Evolutionary conservation across 1,284 basidiomycete species (phyloP).

Genomic region (Leccinum ambiguum): DNA sequence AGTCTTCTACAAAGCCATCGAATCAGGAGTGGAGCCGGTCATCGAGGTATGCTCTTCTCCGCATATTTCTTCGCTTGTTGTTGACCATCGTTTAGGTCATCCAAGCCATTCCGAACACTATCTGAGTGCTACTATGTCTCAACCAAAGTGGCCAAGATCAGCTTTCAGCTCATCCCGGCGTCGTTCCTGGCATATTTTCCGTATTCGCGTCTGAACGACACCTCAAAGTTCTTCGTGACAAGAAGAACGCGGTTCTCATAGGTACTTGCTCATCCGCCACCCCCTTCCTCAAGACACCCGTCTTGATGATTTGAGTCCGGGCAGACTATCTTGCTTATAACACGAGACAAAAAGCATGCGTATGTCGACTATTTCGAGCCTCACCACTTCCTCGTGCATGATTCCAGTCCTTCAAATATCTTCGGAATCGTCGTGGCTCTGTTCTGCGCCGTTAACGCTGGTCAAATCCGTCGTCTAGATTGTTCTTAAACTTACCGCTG

Average conservation of each 20-base stretch:
- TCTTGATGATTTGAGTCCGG: conserved; percentile 70
- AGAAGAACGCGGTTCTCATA: conserved; percentile 88
- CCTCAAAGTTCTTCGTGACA: conserved; percentile 86
- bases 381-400: conserved; percentile 81
- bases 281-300: conserved; percentile 33
- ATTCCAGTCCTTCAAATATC: conserved; percentile 69
- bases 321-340: conserved; percentile 75
- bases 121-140: conserved; percentile 88
- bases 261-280: conserved; percentile 47
- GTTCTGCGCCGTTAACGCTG: conserved; percentile 68
- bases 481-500: conserved; percentile 81
- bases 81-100: conserved; percentile 60
- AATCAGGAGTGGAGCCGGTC: conserved; percentile 82
- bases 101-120: conserved; percentile 89
- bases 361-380: conserved; percentile 82
- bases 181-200: conserved; percentile 84
- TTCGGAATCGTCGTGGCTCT: conserved; percentile 88
- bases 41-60: conserved; percentile 63
- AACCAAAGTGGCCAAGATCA: conserved; percentile 90
- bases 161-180: conserved; percentile 72
- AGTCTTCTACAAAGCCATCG: conserved; percentile 84
- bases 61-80: neutral
- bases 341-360: conserved; percentile 76
- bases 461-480: conserved; percentile 76
- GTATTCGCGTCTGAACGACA: conserved; percentile 87